A percentile compares a stretch with the other conserved stretches of the same genome.
Conservation (phyloP, 345 rosid genomes). For the Aquilaria malaccensis region DNA sequence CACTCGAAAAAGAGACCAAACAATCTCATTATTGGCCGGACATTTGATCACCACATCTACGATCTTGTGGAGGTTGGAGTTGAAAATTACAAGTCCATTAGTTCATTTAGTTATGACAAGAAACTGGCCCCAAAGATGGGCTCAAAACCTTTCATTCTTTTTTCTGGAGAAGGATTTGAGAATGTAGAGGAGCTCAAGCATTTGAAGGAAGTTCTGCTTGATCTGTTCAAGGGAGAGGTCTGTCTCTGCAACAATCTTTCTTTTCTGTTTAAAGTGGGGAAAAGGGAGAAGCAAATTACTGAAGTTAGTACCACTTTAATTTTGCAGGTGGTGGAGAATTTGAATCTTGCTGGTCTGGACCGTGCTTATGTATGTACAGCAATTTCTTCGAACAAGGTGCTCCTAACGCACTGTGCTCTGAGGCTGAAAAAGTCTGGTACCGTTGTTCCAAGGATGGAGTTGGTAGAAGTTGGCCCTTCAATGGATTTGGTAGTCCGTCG, state of each 20-base stretch:
- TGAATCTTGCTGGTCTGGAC: conserved; percentile 82
- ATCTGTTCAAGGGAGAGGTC: conserved; percentile 87
- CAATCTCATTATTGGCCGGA: conserved; percentile 82
- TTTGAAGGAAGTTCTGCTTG: conserved; percentile 79
- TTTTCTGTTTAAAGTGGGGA: not conserved
- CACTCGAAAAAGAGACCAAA: conserved; percentile 90
- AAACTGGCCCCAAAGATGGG: conserved; percentile 66
- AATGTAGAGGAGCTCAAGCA: conserved; percentile 72
- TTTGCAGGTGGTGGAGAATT: conserved; percentile 74
- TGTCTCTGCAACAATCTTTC: conserved; percentile 1
- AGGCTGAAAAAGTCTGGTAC: conserved; percentile 85
- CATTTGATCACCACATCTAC: conserved; percentile 72
- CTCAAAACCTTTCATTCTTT: conserved; percentile 80
- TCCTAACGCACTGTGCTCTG: conserved; percentile 76
- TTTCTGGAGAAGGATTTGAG: conserved; percentile 84
- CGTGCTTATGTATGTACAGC: conserved; percentile 86
- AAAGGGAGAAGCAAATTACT: not conserved
- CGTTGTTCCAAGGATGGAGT: conserved; percentile 82
- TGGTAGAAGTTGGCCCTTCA: conserved; percentile 91
- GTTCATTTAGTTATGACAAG: conserved; percentile 63
- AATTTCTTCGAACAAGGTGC: conserved; percentile 51
- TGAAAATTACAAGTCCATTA: conserved; percentile 70
- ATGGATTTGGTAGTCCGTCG: conserved; percentile 94
- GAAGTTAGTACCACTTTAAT: too few species aligned
- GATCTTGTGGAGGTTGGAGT: conserved; percentile 94